phyloP scores from a whole-genome alignment of 73 alveolate genomes.

The Effrenium voratum region DNA sequence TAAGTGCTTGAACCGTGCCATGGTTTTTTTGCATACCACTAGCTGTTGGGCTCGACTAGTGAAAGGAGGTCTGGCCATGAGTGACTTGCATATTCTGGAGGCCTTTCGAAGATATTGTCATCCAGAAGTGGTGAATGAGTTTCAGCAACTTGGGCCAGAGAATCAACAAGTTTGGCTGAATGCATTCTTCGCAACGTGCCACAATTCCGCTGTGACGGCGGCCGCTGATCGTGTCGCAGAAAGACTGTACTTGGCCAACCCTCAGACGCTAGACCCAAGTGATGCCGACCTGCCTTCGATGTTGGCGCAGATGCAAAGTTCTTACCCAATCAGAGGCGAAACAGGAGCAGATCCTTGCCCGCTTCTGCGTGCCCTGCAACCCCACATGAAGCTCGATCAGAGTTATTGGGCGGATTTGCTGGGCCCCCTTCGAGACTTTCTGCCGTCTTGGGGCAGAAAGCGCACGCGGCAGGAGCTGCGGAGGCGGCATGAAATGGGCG shows the following conservation, averaged over 20 bases:
- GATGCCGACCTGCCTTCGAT: not conserved
- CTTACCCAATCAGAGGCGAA: not conserved
- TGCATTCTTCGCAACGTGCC: not conserved
- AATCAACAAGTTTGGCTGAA: conserved; percentile 12
- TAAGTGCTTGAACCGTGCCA: too few species aligned
- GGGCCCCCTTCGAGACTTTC: not conserved
- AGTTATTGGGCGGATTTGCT: conserved; percentile 13
- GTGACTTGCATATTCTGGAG: not conserved
- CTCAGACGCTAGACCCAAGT: not conserved
- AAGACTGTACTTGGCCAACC: not conserved
- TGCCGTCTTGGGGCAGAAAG: conserved; percentile 16
- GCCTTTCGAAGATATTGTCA: conserved; percentile 29
- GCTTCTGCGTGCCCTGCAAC: not conserved
- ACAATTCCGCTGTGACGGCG: not conserved
- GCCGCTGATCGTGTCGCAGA: not conserved
- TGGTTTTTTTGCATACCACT: too few species aligned
- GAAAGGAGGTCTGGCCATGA: not conserved
- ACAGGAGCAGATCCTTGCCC: conserved; percentile 4
- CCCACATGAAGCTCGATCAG: not conserved
- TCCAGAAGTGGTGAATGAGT: conserved; percentile 18
- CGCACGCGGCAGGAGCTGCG: not conserved
- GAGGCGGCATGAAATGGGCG: conserved; percentile 2
- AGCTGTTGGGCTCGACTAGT: too few species aligned
- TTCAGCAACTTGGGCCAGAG: not conserved
- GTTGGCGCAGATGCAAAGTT: not conserved